phyloP scores from a whole-genome alignment of 2,329 filamentous ascomycete genomes.

The Cercospora zeina region DNA sequence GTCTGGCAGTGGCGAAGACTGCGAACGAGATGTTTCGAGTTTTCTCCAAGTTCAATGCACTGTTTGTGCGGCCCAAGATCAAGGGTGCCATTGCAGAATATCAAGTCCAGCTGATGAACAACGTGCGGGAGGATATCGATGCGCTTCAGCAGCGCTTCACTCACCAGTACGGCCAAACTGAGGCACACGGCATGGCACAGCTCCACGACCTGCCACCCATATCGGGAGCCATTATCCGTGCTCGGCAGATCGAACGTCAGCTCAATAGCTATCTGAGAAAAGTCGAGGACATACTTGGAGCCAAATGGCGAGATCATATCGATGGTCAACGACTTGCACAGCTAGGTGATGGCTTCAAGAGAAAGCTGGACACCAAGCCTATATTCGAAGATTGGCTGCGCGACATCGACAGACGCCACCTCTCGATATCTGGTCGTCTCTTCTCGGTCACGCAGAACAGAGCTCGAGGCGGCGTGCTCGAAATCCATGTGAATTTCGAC shows the following conservation, averaged over 20 bases:
- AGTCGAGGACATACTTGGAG: conserved; percentile 94
- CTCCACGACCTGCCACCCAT: conserved; percentile 93
- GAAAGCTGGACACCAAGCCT: conserved; percentile 89
- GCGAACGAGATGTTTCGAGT: conserved; percentile 99
- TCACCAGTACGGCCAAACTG: conserved; percentile 96
- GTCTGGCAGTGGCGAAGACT: conserved; percentile 90
- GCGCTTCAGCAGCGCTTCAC: conserved; percentile 96
- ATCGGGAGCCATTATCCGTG: conserved; percentile 96
- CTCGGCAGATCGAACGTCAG: conserved; percentile 93
- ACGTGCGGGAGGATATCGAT: conserved; percentile 94
- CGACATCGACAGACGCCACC: conserved; percentile 83
- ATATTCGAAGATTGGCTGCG: conserved; percentile 96
- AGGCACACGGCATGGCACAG: conserved; percentile 97
- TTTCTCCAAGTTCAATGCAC: conserved; percentile 98
- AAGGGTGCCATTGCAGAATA: conserved; percentile 97
- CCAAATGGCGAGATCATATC: conserved; percentile 89
- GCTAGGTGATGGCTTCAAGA: conserved; percentile 90
- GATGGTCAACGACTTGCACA: conserved; percentile 92
- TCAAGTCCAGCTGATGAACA: conserved; percentile 95
- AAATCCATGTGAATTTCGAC: conserved; percentile 94
- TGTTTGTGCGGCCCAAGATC: conserved; percentile 98
- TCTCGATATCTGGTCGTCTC: conserved; percentile 86
- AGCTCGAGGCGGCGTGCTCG: conserved; percentile 83
- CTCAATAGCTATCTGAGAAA: conserved; percentile 97
- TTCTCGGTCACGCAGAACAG: conserved; percentile 88